Base-by-base conservation (phyloP, 768 basidiomycete species). In the Termitomyces sp. region DNA sequence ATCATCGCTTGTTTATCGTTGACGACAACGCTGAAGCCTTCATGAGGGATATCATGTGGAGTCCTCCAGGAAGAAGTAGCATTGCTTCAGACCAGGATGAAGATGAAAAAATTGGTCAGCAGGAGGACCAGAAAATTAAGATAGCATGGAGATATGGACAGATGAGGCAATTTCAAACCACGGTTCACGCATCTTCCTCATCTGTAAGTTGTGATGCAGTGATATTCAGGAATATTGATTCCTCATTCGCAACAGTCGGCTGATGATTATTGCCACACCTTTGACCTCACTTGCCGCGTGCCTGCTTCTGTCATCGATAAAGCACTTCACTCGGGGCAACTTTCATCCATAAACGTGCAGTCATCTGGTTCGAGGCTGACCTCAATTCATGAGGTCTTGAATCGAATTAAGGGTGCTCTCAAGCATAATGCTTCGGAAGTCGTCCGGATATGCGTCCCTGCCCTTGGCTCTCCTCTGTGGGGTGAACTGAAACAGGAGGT, bases 91-190 rank as follows among this genome's bases (percentile, higher is more conserved):
- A 56, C 18, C n/a, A 37, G n/a, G 63, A 81, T 58, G 63, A 65
- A 27, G 63, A 64, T 7, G 69, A 65, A 31, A 67, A 68, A 27
- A 62, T 72, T 49, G 73, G 70, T 3, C 76, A 74, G 20, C 72
- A 74, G 13, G 72, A 72, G 30, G 80, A 75, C 44, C 78, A 84
- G 30, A 86, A 85, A 65, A 89, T 95, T 63, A 96, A 91, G 76
- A 98, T 99, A 66, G 97, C 97, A 33, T 99, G 97, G 92, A 82
- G 97, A 68, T 99, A 99, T 72, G 93, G 93, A 67, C 81, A 87
- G 58, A 91, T 98, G 91, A 91, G 89, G 74, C 87, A 80, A 73
- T 96, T 97, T 70, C 84, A 92, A 74, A 97, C 95, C 4, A 93
- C 92, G 2, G 86, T 94, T 22, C 69, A 77, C 39, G 61, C 75